Base-by-base conservation (phyloP, 23 red algal genomes). In the Gracilaria vermiculophylla region DNA sequence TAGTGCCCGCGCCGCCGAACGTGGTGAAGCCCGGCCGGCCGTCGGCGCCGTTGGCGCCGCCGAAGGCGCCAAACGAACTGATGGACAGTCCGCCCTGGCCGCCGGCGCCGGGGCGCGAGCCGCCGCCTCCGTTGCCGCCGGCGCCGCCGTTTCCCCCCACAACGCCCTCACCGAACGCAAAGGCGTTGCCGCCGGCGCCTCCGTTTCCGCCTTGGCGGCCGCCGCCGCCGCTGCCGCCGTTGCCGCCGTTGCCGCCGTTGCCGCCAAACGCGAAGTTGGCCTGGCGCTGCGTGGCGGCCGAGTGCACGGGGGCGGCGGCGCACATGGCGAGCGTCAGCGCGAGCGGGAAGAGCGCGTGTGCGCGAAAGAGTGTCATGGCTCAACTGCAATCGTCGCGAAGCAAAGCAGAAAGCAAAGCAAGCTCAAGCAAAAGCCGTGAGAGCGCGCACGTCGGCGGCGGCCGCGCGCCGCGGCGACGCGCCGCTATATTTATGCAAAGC, bases 91-190 rank as follows among this genome's bases (percentile, higher is more conserved):
- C 67, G 21, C 67, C 67, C 20, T 48, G 36, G 31, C 67, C 67
- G 31, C 32, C 32, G 8, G 12, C 12, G 9, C 64, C 64, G 10
- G 35, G 35, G 15, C 20, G 4, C 8, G 0, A 0, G 3, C 67
- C 67, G 33, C 3, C 20, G 6, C 67, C 67, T n/a, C 67, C 67
- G 67, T 73, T 73, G 31, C 67, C 67, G 35, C 64, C 64, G 34
- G 12, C 20, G 4, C 64, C 64, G 2, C 64, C 64, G 34, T 69
- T 69, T 36, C 64, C 64, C 2, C 64, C 64, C 64, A 69, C 64
- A 3, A 42, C 34, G 34, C 20, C 40, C 14, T 41, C 2, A 5
- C 64, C 64, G 33, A 42, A 25, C 21, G 37, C 64, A 34, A 40
- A 40, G 37, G 34, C 64, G 64, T 41, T 69, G 1, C 64, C 64